Evolutionary conservation across 805 yeast genomes (phyloP).

Genomic region (Ogataea haglerorum): DNA sequence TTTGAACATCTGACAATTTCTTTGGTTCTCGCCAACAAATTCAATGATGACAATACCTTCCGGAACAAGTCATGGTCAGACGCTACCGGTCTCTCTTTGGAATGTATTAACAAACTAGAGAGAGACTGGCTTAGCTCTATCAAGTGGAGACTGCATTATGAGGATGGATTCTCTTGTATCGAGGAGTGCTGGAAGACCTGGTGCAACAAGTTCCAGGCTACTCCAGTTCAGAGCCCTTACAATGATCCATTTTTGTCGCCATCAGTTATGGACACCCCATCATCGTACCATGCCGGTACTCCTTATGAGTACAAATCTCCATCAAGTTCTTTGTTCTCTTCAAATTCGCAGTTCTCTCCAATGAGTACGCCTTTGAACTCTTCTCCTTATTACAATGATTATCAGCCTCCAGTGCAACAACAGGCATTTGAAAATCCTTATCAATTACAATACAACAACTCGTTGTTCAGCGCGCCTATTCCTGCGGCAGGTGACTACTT

Average conservation of each 20-base stretch:
- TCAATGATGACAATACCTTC: constrained; percentile 94
- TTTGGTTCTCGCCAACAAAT: constrained; percentile 83
- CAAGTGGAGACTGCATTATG: constrained; percentile 32
- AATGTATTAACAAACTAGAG: constrained; percentile 63
- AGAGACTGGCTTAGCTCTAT: constrained; percentile 41
- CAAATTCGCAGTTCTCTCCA: constrained; percentile 25
- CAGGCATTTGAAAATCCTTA: constrained; percentile 26
- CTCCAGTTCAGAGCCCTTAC: constrained; percentile 9
- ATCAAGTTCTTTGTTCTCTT: constrained; percentile 20
- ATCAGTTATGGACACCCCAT: constrained; percentile 8
- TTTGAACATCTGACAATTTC: constrained; percentile 63
- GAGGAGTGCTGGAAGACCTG: constrained; percentile 37
- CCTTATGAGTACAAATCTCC: constrained; percentile 20
- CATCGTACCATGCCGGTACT: constrained; percentile 7
- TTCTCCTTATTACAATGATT: constrained; percentile 25
- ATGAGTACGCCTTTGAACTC: constrained; percentile 22
- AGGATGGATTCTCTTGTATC: constrained; percentile 30
- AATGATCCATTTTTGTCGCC: constrained; percentile 9
- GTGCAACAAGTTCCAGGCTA: constrained; percentile 29
- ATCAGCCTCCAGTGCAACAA: constrained; percentile 17
- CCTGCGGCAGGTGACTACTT: constrained; percentile 14
- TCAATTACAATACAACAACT: constrained; percentile 22
- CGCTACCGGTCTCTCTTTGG: constrained; percentile 78
- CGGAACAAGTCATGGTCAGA: constrained; percentile 94
- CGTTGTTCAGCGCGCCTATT: constrained; percentile 10